Percentiles rank a stretch among this genome's conserved stretches.
Evolutionary conservation across 768 basidiomycete species (phyloP).

Genomic region (Lentinula detonsa): DNA sequence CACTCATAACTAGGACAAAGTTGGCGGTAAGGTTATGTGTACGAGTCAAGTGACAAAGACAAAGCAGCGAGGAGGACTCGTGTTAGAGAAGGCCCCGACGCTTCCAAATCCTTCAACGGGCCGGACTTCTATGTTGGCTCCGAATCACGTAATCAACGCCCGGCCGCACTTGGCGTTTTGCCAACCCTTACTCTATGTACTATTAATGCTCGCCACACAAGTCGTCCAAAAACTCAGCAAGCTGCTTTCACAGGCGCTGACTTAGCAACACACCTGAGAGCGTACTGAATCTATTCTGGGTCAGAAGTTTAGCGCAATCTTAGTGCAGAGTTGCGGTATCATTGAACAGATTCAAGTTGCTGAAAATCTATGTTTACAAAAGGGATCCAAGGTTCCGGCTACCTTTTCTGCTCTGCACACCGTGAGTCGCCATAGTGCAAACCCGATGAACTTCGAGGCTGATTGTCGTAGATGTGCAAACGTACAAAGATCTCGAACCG

Average conservation of each 20-base stretch:
- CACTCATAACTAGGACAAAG: conserved; percentile 24
- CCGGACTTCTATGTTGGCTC: no score
- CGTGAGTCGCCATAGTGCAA: not conserved
- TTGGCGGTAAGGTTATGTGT: not conserved
- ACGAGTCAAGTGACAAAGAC: not conserved
- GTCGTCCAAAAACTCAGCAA: no score
- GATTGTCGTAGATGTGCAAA: not conserved
- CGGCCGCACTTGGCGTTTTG: not conserved
- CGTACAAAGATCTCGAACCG: not conserved
- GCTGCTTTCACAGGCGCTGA: no score
- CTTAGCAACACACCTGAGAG: no score
- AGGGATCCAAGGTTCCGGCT: not conserved
- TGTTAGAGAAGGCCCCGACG: not conserved
- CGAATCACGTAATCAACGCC: no score
- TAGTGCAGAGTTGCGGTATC: no score
- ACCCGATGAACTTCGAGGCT: not conserved
- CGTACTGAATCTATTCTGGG: no score
- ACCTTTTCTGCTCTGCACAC: not conserved
- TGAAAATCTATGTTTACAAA: not conserved
- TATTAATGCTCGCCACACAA: no score
- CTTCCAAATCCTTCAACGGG: not conserved
- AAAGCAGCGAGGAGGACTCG: not conserved
- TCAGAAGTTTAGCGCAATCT: no score
- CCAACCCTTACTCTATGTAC: not conserved
- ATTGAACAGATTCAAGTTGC: not conserved